Evolutionary conservation across 2,329 filamentous ascomycete species (phyloP).

Genomic region (Myriosclerotinia curreyana): DNA sequence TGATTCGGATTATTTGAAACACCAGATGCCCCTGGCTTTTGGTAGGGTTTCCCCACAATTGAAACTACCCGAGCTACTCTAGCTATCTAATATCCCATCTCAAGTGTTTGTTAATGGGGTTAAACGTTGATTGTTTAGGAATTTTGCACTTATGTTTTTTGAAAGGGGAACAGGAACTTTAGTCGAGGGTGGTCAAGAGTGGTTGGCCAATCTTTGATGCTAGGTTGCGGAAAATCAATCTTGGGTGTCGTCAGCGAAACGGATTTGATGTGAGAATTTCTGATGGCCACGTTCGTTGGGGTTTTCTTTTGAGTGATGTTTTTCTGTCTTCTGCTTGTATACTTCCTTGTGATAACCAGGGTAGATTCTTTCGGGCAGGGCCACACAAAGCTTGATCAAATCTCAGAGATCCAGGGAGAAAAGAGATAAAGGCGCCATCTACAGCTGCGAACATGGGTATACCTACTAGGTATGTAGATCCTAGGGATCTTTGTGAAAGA

Average conservation of each 20-base stretch:
- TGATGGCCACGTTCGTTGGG: neutral
- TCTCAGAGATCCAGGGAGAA: no score
- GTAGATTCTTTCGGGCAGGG: no score
- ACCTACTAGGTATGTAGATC: neutral
- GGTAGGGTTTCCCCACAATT: neutral
- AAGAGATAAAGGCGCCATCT: no score
- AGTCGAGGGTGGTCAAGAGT: no score
- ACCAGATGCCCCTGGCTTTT: neutral
- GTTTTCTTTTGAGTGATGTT: no score
- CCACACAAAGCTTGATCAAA: no score
- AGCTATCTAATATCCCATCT: no score
- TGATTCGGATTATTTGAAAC: conserved; percentile 11
- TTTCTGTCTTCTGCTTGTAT: neutral
- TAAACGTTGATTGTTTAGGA: neutral
- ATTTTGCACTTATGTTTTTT: neutral
- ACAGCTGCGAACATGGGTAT: neutral
- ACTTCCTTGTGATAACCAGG: neutral
- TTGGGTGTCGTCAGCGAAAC: conserved; percentile 16
- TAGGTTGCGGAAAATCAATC: no score
- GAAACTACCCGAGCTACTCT: neutral
- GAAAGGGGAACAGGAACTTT: no score
- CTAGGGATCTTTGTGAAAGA: neutral
- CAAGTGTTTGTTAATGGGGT: no score
- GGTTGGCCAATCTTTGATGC: neutral
- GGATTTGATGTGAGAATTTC: neutral